Percentiles rank a stretch among this genome's conserved stretches.
phyloP scores from a whole-genome alignment of 176 grass and related monocot genomes.

The Ananas comosus region DNA sequence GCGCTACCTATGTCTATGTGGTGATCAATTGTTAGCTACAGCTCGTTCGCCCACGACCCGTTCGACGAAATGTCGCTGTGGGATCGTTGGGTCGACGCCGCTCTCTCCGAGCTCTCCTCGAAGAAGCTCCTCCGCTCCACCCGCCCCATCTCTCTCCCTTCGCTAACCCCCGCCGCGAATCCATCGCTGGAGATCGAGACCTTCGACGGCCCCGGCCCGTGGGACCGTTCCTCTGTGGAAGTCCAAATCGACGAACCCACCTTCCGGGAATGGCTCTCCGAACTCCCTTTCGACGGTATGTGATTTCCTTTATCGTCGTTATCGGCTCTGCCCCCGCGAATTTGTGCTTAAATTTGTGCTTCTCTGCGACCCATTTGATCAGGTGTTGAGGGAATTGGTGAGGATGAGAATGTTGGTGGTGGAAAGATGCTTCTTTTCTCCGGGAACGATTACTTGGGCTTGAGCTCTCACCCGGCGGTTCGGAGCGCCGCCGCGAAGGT shows the following conservation, averaged over 20 bases:
- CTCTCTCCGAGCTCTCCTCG: constrained; percentile 38
- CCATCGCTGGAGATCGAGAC: constrained; percentile 12
- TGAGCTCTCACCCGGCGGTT: constrained; percentile 71
- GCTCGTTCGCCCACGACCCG: not conserved
- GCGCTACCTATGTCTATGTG: too few species aligned
- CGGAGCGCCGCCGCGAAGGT: constrained; percentile 54
- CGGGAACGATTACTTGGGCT: constrained; percentile 75
- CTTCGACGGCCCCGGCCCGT: constrained; percentile 42
- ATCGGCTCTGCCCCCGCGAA: not conserved
- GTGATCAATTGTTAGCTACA: not conserved
- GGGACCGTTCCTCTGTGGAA: constrained; percentile 59
- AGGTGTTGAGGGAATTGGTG: constrained; percentile 34
- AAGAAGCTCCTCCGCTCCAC: constrained; percentile 56
- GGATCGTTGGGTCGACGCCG: constrained; percentile 47
- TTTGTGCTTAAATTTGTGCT: not conserved
- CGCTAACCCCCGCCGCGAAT: not conserved
- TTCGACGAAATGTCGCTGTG: constrained; percentile 53
- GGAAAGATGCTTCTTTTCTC: constrained; percentile 72
- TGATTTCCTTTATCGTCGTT: not conserved
- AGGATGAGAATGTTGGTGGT: constrained; percentile 24
- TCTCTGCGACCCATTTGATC: constrained; percentile 11
- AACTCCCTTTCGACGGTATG: constrained; percentile 26
- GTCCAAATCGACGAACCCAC: constrained; percentile 43
- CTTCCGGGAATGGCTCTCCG: constrained; percentile 58
- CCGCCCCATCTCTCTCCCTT: constrained; percentile 38